A percentile compares a stretch with the other conserved stretches of the same genome.
phyloP scores from a whole-genome alignment of 768 basidiomycete species.

The Termitomyces titanicus region DNA sequence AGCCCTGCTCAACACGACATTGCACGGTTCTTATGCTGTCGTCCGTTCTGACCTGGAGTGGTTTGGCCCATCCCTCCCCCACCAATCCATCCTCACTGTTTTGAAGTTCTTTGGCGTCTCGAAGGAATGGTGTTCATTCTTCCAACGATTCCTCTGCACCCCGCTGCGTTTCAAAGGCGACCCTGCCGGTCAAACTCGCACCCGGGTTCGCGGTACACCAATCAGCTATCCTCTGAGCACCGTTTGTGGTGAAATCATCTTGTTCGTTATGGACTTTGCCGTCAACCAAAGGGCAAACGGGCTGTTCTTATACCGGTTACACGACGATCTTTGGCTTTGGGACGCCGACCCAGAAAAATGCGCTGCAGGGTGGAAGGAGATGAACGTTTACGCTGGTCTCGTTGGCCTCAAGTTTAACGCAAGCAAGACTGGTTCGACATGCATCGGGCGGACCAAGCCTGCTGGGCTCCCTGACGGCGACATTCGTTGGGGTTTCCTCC shows the following conservation, averaged over 20 bases:
- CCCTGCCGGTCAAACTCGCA: conserved; percentile 18
- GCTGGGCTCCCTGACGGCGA: conserved; percentile 16
- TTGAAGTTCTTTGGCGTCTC: conserved; percentile 37
- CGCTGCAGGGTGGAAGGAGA: conserved; percentile 35
- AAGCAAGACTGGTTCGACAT: conserved; percentile 38
- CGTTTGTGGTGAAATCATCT: conserved; percentile 36
- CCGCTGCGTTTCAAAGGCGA: conserved; percentile 15
- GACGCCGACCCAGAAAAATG: conserved; percentile 29
- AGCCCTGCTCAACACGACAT: conserved; percentile 31
- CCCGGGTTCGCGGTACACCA: conserved; percentile 39
- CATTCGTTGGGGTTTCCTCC: conserved; percentile 20
- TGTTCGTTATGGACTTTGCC: conserved; percentile 46
- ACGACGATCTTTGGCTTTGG: conserved; percentile 47
- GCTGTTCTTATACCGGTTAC: conserved; percentile 40
- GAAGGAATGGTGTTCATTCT: conserved; percentile 30
- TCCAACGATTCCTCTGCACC: conserved; percentile 13
- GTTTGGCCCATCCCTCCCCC: conserved; percentile 40
- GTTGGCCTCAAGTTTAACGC: conserved; percentile 39
- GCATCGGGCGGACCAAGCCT: conserved; percentile 22
- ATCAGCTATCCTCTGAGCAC: conserved; percentile 38
- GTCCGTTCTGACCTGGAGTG: conserved; percentile 30
- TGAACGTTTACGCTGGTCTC: conserved; percentile 36
- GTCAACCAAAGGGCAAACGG: conserved; percentile 40
- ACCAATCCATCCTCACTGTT: conserved; percentile 34
- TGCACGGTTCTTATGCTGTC: conserved; percentile 30